phyloP scores from a whole-genome alignment of 2,329 filamentous ascomycete species.

The Clarireedia sp. region DNA sequence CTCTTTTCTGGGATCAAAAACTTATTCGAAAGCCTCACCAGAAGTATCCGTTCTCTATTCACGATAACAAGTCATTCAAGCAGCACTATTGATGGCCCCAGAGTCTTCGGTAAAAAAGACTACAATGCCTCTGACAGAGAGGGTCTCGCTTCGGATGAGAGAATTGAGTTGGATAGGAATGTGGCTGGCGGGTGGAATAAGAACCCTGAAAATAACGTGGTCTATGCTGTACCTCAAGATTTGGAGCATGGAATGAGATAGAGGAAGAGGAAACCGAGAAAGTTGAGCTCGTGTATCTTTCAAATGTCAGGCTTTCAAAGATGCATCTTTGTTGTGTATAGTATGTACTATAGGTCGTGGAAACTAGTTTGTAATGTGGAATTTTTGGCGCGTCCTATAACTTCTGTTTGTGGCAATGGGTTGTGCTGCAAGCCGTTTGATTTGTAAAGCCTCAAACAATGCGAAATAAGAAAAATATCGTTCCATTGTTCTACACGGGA shows the following conservation, averaged over 20 bases:
- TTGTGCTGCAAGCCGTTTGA: too few relatives aligned
- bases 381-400: too few relatives aligned
- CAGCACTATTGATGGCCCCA: neutral
- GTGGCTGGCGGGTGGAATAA: neutral
- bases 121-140: neutral
- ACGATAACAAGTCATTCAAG: neutral
- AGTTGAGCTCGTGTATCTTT: too few relatives aligned
- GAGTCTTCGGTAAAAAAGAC: neutral
- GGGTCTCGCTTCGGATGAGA: neutral
- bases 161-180: neutral
- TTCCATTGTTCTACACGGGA: too few relatives aligned
- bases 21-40: neutral
- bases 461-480: too few relatives aligned
- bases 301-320: too few relatives aligned
- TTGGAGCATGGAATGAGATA: neutral
- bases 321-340: too few relatives aligned
- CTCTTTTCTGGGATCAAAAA: neutral
- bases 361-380: too few relatives aligned
- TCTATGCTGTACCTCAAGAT: neutral
- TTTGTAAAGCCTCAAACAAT: too few relatives aligned
- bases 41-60: neutral
- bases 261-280: too few relatives aligned
- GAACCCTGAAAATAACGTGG: neutral
- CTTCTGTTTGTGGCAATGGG: too few relatives aligned
- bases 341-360: too few relatives aligned